Base-by-base conservation (phyloP, 192 early-diverging fungal species). In the Funneliformis geosporum region DNA sequence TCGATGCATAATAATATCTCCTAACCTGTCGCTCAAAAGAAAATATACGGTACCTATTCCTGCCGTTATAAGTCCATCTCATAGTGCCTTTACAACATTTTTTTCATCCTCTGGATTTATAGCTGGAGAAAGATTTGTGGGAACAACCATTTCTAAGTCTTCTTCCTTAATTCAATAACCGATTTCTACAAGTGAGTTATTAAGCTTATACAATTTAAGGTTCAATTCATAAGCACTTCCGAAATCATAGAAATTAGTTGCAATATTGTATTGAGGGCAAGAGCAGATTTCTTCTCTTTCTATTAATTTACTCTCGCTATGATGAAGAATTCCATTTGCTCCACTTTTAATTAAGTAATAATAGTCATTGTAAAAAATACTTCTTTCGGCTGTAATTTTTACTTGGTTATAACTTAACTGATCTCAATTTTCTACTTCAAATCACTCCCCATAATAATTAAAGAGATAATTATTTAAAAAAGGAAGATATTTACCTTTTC, bases 401-500 rank as follows among this genome's bases (percentile, higher is more conserved):
- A 72, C 25, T 72, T 4, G 2, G 2, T 72, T 44, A 72, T 72
- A 72, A 42, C n/a, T 72, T 43, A 46, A 1, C 18, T 72, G 70
- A 2, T 72, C 6, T 44, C 44, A 72, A 43, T 72, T 16, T 8
- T 39, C 5, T 44, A 72, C 33, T 72, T 72, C 70, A 72, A 40
- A 72, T 47, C 70, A 72, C 43, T 72, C 70, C 10, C 70, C 70
- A 21, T 72, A 72, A 16, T 72, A 72, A n/a, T 72, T 72, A 33
- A 72, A 72, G 8, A 72, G 39, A 43, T 72, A 72, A 42, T 72
- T 72, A 44, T 72, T 72, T 2, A 2, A 33, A 47, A 46, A n/a
- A 4, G 70, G 2, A 4, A 72, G 16, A 27, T 46, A 72, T 27
- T 5, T 11, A 2, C 39, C 70, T 72, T 72, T 72, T 12, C 4